phyloP scores from a whole-genome alignment of 2,329 filamentous ascomycete genomes.

The Metarhizium sp. region DNA sequence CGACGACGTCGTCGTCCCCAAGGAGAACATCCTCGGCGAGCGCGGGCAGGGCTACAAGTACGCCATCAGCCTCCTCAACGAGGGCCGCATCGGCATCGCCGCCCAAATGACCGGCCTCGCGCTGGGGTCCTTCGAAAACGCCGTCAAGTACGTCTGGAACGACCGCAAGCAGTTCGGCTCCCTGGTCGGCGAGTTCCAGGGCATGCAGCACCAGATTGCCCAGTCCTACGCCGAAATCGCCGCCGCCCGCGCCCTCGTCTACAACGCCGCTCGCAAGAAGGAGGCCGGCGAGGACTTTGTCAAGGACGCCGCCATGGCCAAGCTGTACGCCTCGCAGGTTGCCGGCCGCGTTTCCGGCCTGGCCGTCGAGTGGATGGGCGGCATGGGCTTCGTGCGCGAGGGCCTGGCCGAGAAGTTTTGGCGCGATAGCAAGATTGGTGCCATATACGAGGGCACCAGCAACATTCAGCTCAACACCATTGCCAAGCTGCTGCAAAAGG shows the following conservation, averaged over 20 bases:
- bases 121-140: slow-evolving; percentile 90
- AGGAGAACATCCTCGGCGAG: slow-evolving; percentile 78
- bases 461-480: slow-evolving; percentile 63
- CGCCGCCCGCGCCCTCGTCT: slow-evolving; percentile 85
- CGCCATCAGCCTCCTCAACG: slow-evolving; percentile 87
- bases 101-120: slow-evolving; percentile 98
- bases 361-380: slow-evolving; percentile 98
- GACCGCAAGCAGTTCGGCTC: slow-evolving; percentile 95
- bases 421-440: slow-evolving; percentile 96
- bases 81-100: slow-evolving; percentile 94
- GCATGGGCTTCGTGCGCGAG: slow-evolving; percentile 97
- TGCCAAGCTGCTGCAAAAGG: slow-evolving; percentile 52
- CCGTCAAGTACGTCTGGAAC: slow-evolving; percentile 90
- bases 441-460: slow-evolving; percentile 90
- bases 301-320: slow-evolving; percentile 94
- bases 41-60: slow-evolving; percentile 96
- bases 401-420: slow-evolving; percentile 97
- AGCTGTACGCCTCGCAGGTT: slow-evolving; percentile 89
- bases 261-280: slow-evolving; percentile 96
- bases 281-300: slow-evolving; percentile 95
- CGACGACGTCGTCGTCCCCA: slow-evolving; percentile 87
- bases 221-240: slow-evolving; percentile 92
- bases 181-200: slow-evolving; percentile 92
- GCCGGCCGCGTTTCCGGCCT: slow-evolving; percentile 76
- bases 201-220: slow-evolving; percentile 98